These are phyloP conservation scores for Triangularia setosa DNA, from an alignment of 2,329 filamentous ascomycete genomes.

Conservation along the genomic window DNA sequence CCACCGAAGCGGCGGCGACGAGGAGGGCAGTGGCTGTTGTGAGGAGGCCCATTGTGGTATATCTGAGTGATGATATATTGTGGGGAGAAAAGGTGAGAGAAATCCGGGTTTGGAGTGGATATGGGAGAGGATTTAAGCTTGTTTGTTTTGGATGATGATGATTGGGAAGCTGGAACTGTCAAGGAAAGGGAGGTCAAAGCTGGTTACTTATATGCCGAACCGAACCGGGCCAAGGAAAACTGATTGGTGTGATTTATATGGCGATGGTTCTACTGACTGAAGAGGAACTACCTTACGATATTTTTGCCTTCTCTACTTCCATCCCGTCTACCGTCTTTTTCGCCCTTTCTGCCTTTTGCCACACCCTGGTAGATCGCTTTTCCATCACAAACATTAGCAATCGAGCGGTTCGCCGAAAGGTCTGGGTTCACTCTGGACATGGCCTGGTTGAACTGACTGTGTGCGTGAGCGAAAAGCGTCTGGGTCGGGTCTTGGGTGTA, in stretches of 20 bases:
- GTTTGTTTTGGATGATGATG: neutral
- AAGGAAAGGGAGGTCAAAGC: neutral
- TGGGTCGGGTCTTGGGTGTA: neutral
- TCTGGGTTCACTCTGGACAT: neutral
- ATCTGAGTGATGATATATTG: neutral
- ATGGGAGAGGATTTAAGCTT: neutral
- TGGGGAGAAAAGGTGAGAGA: neutral
- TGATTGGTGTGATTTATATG: neutral
- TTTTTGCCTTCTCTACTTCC: neutral
- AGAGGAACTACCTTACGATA: neutral
- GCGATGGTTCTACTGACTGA: neutral
- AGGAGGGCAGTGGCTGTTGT: constrained; percentile 20
- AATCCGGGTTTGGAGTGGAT: neutral
- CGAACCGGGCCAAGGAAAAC: neutral
- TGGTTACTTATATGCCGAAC: neutral
- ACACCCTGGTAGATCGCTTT: neutral
- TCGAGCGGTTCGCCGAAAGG: neutral
- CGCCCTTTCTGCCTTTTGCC: neutral
- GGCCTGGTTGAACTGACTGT: neutral
- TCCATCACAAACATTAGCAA: neutral
- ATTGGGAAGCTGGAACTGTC: neutral
- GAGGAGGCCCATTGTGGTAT: constrained; percentile 22
- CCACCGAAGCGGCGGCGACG: constrained; percentile 23
- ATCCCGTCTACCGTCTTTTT: neutral
- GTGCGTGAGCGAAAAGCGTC: neutral